phyloP scores from a whole-genome alignment of 192 early-diverging fungal species.

The Rhizoclosmatium sp. region DNA sequence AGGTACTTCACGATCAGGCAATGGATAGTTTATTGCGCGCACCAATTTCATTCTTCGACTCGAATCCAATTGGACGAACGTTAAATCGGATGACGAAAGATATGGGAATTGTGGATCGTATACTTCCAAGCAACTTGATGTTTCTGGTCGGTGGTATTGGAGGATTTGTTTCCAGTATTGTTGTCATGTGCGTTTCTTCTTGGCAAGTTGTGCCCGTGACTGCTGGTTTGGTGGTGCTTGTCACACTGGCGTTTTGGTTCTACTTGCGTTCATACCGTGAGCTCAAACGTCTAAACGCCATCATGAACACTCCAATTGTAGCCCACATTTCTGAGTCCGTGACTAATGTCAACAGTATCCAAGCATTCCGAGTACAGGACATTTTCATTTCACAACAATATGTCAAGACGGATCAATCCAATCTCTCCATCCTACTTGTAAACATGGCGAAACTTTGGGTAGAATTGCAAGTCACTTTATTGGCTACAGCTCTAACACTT shows the following conservation, averaged over 20 bases:
- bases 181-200: constrained; percentile 59
- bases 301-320: constrained; percentile 39
- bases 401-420: constrained; percentile 23
- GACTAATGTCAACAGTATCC: constrained; percentile 40
- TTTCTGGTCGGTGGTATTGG: constrained; percentile 40
- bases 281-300: constrained; percentile 41
- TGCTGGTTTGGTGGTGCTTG: not conserved
- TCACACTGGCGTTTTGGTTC: constrained; percentile 17
- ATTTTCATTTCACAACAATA: constrained; percentile 17
- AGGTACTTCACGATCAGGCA: constrained; percentile 56
- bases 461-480: constrained; percentile 30
- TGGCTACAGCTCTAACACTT: constrained; percentile 32
- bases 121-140: constrained; percentile 67
- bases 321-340: constrained; percentile 49
- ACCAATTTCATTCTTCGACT: constrained; percentile 44
- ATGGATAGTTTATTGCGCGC: constrained; percentile 54
- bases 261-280: constrained; percentile 41
- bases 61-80: no score
- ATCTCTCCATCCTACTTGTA: constrained; percentile 6
- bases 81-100: no score
- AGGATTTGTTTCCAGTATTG: constrained; percentile 3
- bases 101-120: constrained; percentile 53
- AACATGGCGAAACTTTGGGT: constrained; percentile 30
- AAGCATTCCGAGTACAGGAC: constrained; percentile 18
- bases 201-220: constrained; percentile 43